Evolutionary conservation across 2,329 filamentous ascomycete species (phyloP), one percentile per base, ranked within the genome.

Genomic region (Cladophialophora psammophila): DNA sequence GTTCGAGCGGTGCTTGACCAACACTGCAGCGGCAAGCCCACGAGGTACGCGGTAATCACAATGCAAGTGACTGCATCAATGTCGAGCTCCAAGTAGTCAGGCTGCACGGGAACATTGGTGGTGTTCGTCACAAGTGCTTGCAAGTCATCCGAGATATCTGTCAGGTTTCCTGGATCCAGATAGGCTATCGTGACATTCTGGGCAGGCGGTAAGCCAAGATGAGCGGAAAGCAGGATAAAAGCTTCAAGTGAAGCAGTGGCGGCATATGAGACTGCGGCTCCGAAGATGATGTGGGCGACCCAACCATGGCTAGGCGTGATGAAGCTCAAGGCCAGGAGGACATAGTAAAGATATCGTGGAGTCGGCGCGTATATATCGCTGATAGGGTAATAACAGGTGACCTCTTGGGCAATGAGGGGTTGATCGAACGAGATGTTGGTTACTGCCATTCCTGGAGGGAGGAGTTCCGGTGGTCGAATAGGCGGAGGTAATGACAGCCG

Each of bases 291-390:
- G 45, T 77, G 68, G 1, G 73, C 72, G 0, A 77, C 62, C 76
- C 76, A 77, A 45, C 74, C 75, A 2, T 74, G 75, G 74, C 75
- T 76, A 6, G 74, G 66, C 4, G 76, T 74, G 2, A 75, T 53
- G 50, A 74, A 76, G 12, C 68, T 74, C 7, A 73, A 73, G 1
- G 75, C 56, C 4, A 78, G 69, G 9, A 77, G 71, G 1, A 69
- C 74, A 35, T 77, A 78, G 69, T 76, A 78, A 3, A 78, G 72
- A 45, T 77, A 78, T 40, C 76, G 71, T 3, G 76, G 76, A 59
- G 76, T 77, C 4, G 72, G 71, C 34, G 75, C 73, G 54, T 77
- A 77, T 32, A 76, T 69, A 2, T 76, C 77, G 70, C 75, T 77
- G 54, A 77, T 75, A 1, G 75, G 76, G 53, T 78, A 78, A 63